Percentiles rank a stretch among this genome's conserved stretches.
Conservation (phyloP, 2,329 filamentous ascomycete species). For the Fusarium hostae region DNA sequence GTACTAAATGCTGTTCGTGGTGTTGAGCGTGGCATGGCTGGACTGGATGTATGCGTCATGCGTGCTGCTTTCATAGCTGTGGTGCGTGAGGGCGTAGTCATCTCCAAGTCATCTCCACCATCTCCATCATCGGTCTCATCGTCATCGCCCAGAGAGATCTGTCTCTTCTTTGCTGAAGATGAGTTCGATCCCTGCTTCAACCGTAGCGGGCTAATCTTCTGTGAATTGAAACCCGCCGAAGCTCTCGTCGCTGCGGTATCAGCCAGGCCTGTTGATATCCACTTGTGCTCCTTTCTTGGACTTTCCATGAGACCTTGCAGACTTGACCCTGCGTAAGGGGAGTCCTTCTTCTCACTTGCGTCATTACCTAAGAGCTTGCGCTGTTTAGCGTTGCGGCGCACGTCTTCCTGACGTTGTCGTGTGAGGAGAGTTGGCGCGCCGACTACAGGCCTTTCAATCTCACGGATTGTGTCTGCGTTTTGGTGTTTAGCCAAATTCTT, state of each 20-base stretch:
- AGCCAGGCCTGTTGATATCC: constrained; percentile 41
- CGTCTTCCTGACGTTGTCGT: constrained; percentile 35
- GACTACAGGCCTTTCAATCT: constrained; percentile 64
- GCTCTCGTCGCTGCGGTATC: constrained; percentile 40
- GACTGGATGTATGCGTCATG: constrained; percentile 5
- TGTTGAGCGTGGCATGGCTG: constrained; percentile 17
- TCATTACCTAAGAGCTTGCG: constrained; percentile 26
- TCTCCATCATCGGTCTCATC: constrained; percentile 34
- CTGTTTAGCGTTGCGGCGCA: constrained; percentile 42
- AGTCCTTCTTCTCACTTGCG: constrained; percentile 3
- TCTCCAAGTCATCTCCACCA: constrained; percentile 23
- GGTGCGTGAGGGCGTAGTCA: constrained; percentile 29
- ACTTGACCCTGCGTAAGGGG: constrained; percentile 48
- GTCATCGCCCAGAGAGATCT: constrained; percentile 12
- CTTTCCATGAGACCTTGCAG: constrained; percentile 58
- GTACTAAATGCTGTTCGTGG: constrained; percentile 25
- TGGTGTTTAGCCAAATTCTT: constrained; percentile 66
- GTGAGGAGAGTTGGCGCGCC: constrained; percentile 48
- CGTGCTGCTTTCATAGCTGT: constrained; percentile 12
- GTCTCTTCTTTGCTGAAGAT: constrained; percentile 29
- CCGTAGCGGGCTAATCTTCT: constrained; percentile 28
- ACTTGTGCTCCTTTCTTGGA: constrained; percentile 48
- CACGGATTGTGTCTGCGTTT: constrained; percentile 63
- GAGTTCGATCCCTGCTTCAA: neutral
- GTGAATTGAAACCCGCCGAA: constrained; percentile 44